phyloP scores from a whole-genome alignment of 2,329 filamentous ascomycete species.

The Alternaria consortialis region DNA sequence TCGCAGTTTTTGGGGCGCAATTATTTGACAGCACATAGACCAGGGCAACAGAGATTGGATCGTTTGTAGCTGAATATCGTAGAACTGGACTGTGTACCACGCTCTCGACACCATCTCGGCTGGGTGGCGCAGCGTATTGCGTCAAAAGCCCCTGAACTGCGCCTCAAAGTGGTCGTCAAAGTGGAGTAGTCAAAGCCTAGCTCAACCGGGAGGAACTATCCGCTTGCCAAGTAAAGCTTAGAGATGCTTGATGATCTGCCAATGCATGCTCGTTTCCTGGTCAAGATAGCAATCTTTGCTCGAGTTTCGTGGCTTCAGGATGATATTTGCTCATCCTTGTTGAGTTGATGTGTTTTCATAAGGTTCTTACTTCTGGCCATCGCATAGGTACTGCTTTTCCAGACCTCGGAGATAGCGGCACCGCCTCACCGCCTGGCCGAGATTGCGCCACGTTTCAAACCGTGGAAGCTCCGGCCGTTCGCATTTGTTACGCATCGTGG shows the following conservation, averaged over 20 bases:
- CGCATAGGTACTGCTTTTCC: background rate
- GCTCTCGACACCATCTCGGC: background rate
- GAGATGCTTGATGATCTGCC: background rate
- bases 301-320: background rate
- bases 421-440: constrained; percentile 16
- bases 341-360: background rate
- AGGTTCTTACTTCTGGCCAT: background rate
- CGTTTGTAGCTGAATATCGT: background rate
- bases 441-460: constrained; percentile 16
- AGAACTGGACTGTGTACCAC: background rate
- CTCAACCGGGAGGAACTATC: constrained; percentile 1
- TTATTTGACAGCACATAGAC: background rate
- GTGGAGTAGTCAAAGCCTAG: constrained; percentile 2
- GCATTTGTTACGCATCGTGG: constrained; percentile 13
- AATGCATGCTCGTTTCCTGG: background rate
- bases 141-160: constrained; percentile 14
- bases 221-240: constrained; percentile 25
- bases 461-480: constrained; percentile 2
- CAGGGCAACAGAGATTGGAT: background rate
- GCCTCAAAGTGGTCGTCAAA: constrained; percentile 4
- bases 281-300: background rate
- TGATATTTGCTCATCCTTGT: background rate
- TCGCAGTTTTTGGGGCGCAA: background rate
- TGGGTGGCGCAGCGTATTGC: constrained; percentile 12
- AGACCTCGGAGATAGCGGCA: constrained; percentile 1